Evolutionary conservation across 257 asterid genomes (phyloP).

Genomic region (Solanum bukasovii): DNA sequence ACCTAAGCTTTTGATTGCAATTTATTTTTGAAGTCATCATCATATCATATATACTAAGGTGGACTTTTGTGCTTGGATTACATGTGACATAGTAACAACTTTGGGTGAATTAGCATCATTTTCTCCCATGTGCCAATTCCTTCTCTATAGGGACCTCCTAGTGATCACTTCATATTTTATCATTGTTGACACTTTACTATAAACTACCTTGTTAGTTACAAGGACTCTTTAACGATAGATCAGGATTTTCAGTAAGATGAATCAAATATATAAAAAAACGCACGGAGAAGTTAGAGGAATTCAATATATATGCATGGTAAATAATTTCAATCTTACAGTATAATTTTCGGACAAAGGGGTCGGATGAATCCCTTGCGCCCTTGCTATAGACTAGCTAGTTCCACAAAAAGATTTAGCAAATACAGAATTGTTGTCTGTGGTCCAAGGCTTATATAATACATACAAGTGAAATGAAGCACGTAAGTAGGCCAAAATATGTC

Average conservation of each 20-base stretch:
- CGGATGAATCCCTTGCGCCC: neutral
- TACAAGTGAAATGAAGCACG: slow-evolving; percentile 15
- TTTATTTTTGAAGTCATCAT: neutral
- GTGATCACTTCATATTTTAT: neutral
- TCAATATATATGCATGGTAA: neutral
- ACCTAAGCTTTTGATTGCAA: neutral
- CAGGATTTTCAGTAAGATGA: neutral
- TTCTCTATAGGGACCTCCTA: neutral
- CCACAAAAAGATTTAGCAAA: neutral
- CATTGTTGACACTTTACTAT: neutral
- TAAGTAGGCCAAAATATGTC: slow-evolving; percentile 25
- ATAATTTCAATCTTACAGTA: neutral
- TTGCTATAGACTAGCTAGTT: neutral
- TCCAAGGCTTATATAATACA: slow-evolving; percentile 4
- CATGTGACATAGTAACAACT: neutral
- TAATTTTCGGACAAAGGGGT: neutral
- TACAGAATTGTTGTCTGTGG: neutral
- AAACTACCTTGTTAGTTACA: neutral
- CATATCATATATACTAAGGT: neutral
- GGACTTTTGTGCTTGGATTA: neutral
- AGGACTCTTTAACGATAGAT: neutral
- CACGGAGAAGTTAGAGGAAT: neutral
- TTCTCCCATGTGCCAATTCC: slow-evolving; percentile 2
- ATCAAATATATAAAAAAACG: neutral
- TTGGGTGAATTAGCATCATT: neutral